These are phyloP conservation scores for Dipodascopsis tothii DNA, from an alignment of 805 yeast genomes.

Conservation along the genomic window DNA sequence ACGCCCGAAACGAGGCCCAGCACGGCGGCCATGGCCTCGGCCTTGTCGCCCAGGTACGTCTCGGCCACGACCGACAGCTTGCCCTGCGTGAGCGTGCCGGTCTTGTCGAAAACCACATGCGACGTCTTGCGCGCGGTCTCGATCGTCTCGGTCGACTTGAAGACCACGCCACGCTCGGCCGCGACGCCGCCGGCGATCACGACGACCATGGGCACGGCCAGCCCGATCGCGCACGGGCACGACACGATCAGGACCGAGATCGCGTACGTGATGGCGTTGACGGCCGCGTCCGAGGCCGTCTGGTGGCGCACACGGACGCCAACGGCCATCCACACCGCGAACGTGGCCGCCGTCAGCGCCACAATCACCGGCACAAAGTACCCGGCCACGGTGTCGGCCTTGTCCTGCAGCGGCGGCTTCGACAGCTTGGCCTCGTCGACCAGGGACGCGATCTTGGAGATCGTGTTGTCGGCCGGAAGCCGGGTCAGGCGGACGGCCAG, in stretches of 20 bases:
- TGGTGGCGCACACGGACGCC: slow-evolving; percentile 35
- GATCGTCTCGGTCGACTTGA: slow-evolving; percentile 15
- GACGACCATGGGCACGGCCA: slow-evolving; percentile 22
- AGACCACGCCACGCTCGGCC: slow-evolving; percentile 14
- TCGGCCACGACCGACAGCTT: background rate
- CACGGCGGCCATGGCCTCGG: too few species aligned
- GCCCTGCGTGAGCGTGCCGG: slow-evolving; percentile 23
- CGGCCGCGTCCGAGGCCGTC: slow-evolving; percentile 2
- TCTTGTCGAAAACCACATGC: slow-evolving; percentile 22
- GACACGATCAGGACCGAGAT: slow-evolving; percentile 14
- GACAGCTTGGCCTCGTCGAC: slow-evolving; percentile 60
- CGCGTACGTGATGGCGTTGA: slow-evolving; percentile 14
- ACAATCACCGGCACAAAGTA: slow-evolving; percentile 65
- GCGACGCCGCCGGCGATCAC: slow-evolving; percentile 23
- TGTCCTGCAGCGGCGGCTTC: slow-evolving; percentile 61
- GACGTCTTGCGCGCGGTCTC: slow-evolving; percentile 4
- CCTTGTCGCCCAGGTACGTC: background rate
- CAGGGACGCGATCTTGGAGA: slow-evolving; percentile 59
- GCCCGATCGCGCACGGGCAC: slow-evolving; percentile 25
- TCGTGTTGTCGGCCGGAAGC: slow-evolving; percentile 30
- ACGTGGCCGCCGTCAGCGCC: slow-evolving; percentile 48
- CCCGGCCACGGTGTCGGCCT: slow-evolving; percentile 61
- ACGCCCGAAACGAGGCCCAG: slow-evolving; percentile 4
- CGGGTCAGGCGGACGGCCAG: slow-evolving; percentile 45
- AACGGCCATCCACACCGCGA: slow-evolving; percentile 52